Base-by-base conservation (phyloP, 2,329 filamentous ascomycete genomes). In the Verticillium zaregamsianum region DNA sequence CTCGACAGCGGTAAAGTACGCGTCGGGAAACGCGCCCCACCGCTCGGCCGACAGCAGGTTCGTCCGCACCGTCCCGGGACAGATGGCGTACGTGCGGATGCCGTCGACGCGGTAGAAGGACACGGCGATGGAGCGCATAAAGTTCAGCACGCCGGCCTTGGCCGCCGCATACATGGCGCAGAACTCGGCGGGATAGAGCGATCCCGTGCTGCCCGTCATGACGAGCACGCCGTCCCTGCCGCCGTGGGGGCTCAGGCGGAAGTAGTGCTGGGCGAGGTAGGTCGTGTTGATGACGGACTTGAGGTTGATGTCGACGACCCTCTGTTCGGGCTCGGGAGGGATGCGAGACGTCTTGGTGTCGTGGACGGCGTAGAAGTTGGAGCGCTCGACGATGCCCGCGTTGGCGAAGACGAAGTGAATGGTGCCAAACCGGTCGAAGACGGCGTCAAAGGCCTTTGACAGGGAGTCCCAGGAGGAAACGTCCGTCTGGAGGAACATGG, bases 391-490 rank as follows among this genome's bases (percentile, higher is more conserved):
- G 23, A 80, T 73, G 1, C 80, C 80, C 0, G 79, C 79, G 60
- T 82, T 82, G 17, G 78, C 79, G 65, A 78, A 82, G 31, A 82
- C 78, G 63, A 82, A 80, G 68, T 82, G 79, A 14, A 82, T 56
- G 2, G 73, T 68, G 17, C 71, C 69, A 9, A 71, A 67, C 2
- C 66, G 62, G 3, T 70, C 63, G 68, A 76, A 80, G 9, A 73
- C 68, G n/a, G 63, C 64, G 57, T 80, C 72, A 61, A 80, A 80
- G 60, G 28, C 71, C 63, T 2, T 64, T 33, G 67, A 64, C 17
- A 68, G 66, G 14, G 62, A 61, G 5, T 60, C 62, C 54, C 61
- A 66, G 17, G 62, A 54, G 8, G 65, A 64, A 31, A 67, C 65
- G 31, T 67, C 61, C 31, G 64, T 64, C 28, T 62, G 40, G 58